Percentiles rank a stretch among this genome's conserved stretches.
These are phyloP conservation scores for Hypomontagnella submonticulosa DNA, from an alignment of 495 filamentous ascomycete species.

Conservation along the genomic window DNA sequence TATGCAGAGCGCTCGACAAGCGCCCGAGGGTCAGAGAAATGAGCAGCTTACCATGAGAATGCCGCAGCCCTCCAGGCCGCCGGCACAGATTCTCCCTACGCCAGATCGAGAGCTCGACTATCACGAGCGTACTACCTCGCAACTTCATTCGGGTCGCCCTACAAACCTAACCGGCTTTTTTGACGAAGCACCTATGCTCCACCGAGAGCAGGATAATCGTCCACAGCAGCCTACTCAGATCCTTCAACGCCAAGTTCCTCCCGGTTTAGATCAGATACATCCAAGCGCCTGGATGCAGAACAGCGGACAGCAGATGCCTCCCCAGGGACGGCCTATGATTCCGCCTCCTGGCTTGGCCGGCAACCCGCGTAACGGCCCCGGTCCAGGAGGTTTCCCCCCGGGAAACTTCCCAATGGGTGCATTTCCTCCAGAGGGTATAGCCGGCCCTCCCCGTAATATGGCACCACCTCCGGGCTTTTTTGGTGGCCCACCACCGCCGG, in stretches of 20 bases:
- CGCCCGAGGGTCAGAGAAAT: conserved; percentile 57
- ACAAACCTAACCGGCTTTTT: conserved; percentile 54
- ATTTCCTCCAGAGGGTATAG: conserved; percentile 58
- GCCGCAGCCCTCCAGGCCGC: conserved; percentile 50
- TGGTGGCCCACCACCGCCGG: conserved; percentile 54
- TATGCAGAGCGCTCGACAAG: conserved; percentile 60
- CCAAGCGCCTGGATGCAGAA: conserved; percentile 53
- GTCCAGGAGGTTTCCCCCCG: conserved; percentile 60
- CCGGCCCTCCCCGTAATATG: conserved; percentile 55
- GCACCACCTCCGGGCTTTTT: conserved; percentile 63
- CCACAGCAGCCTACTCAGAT: conserved; percentile 65
- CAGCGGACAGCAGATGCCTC: conserved; percentile 53
- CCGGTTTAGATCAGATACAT: conserved; percentile 62
- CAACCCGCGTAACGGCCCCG: conserved; percentile 55
- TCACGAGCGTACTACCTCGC: conserved; percentile 49
- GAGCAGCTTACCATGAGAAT: conserved; percentile 54
- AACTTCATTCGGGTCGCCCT: conserved; percentile 43
- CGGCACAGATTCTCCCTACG: conserved; percentile 48
- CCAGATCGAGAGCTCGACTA: conserved; percentile 57
- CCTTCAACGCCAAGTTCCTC: conserved; percentile 64
- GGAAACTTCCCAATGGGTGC: conserved; percentile 60
- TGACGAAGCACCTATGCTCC: conserved; percentile 56
- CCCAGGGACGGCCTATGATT: conserved; percentile 59
- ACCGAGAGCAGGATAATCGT: conserved; percentile 52
- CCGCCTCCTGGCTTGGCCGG: conserved; percentile 62